Conservation (phyloP, 352 stramenopile species). For the Globisporangium recalcitrans region DNA sequence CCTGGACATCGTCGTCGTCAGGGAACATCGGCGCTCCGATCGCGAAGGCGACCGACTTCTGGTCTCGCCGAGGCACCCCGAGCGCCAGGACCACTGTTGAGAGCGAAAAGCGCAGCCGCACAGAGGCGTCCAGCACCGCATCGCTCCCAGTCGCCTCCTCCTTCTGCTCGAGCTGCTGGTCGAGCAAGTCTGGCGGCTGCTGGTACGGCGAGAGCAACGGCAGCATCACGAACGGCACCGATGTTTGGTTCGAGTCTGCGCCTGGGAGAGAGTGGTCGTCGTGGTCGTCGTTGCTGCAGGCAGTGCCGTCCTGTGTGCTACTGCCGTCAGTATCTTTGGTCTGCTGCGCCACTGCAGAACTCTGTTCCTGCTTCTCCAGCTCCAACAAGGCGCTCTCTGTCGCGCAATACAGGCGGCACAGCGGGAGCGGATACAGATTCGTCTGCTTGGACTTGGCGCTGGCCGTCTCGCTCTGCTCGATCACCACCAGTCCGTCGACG, state of each 20-base stretch:
- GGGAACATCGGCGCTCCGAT: slow-evolving; percentile 25
- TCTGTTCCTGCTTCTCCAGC: slow-evolving; percentile 1
- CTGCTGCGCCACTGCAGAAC: neutral
- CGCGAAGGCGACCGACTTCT: slow-evolving; percentile 14
- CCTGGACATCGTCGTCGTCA: slow-evolving; percentile 17
- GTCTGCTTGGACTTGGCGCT: neutral
- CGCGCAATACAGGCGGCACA: slow-evolving; percentile 13
- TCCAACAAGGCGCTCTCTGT: neutral
- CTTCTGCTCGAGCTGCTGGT: neutral
- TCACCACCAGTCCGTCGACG: slow-evolving; percentile 16
- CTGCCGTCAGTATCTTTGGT: neutral
- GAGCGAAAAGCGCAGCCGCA: slow-evolving; percentile 13
- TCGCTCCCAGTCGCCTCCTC: neutral
- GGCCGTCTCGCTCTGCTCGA: slow-evolving; percentile 13
- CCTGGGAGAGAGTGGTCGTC: neutral
- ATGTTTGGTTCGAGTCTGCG: neutral
- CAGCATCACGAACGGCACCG: slow-evolving; percentile 15
- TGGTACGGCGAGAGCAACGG: slow-evolving; percentile 16
- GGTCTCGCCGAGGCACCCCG: slow-evolving; percentile 6
- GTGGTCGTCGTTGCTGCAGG: neutral
- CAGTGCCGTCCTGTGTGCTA: neutral
- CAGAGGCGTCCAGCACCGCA: neutral
- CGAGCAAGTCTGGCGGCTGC: neutral
- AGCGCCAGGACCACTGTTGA: slow-evolving; percentile 14
- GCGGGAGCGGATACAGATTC: slow-evolving; percentile 7